Conservation (phyloP, 1,284 basidiomycete species). For the Moesziomyces antarcticus region DNA sequence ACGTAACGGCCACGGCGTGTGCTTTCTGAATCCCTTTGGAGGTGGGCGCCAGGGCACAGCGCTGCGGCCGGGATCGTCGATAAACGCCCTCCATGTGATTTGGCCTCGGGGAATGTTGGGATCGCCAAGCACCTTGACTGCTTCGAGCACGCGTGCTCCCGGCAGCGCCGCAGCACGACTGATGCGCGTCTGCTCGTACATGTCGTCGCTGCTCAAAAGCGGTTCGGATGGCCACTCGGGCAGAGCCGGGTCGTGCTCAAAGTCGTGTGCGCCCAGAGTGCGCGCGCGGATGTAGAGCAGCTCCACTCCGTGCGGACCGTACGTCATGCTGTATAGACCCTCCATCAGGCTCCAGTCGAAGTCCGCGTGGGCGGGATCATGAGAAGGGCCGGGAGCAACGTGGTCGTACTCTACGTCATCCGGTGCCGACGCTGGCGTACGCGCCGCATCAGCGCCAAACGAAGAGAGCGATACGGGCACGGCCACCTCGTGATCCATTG, state of each 20-base stretch:
- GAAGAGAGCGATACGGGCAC: conserved; percentile 13
- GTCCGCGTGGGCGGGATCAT: conserved; percentile 44
- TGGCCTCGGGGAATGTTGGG: conserved; percentile 53
- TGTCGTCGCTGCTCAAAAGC: conserved; percentile 36
- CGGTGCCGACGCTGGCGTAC: background rate
- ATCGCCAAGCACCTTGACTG: conserved; percentile 53
- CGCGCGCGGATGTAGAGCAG: conserved; percentile 52
- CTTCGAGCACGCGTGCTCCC: conserved; percentile 49
- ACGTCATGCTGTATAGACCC: conserved; percentile 54
- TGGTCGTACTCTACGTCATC: conserved; percentile 16
- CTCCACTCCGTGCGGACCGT: conserved; percentile 57
- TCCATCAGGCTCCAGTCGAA: conserved; percentile 53
- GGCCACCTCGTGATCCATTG: background rate
- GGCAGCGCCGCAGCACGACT: conserved; percentile 29
- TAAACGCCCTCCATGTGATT: conserved; percentile 53
- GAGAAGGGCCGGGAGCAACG: conserved; percentile 6
- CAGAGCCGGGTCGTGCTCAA: conserved; percentile 31
- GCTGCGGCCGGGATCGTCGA: conserved; percentile 45
- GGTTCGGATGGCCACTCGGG: conserved; percentile 49
- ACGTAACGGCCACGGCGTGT: conserved; percentile 45
- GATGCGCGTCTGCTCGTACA: conserved; percentile 48
- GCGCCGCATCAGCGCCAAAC: conserved; percentile 1
- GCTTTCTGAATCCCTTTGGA: conserved; percentile 24
- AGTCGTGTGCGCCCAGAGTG: conserved; percentile 47
- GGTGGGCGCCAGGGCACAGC: conserved; percentile 42